phyloP scores from a whole-genome alignment of 306 rosid species.

The Fragaria nilgerrensis region DNA sequence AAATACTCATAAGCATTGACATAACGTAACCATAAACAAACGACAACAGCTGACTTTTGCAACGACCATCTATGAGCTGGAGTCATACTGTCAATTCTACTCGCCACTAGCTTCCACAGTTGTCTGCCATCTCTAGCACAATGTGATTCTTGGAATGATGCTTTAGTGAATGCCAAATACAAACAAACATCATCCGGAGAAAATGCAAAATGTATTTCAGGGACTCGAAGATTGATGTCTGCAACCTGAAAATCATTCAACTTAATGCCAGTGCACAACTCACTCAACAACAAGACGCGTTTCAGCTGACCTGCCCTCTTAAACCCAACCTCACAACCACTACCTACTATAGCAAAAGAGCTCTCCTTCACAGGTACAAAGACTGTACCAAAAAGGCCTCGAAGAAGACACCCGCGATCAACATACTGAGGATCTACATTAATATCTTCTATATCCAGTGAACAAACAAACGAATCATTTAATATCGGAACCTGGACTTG shows the following conservation, averaged over 20 bases:
- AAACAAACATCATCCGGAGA: conserved; percentile 59
- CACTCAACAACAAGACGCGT: conserved; percentile 40
- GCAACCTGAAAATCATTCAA: conserved; percentile 54
- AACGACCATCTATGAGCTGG: conserved; percentile 47
- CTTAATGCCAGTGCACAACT: conserved; percentile 40
- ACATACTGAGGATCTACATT: conserved; percentile 47
- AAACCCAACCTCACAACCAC: conserved; percentile 53
- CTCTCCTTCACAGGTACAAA: conserved; percentile 47
- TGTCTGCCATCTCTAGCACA: conserved; percentile 67
- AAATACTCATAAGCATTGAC: conserved; percentile 63
- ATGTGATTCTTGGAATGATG: conserved; percentile 41
- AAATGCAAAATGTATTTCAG: conserved; percentile 48
- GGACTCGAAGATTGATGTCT: conserved; percentile 52
- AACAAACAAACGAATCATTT: conserved; percentile 40
- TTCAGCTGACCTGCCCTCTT: conserved; percentile 32
- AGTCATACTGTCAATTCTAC: conserved; percentile 45
- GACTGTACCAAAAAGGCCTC: conserved; percentile 48
- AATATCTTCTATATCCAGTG: conserved; percentile 53
- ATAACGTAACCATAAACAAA: conserved; percentile 74
- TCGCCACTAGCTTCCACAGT: conserved; percentile 82
- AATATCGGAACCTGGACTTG: conserved; percentile 55
- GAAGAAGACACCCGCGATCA: conserved; percentile 46
- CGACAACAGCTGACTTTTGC: conserved; percentile 46
- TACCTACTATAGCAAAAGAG: conserved; percentile 41
- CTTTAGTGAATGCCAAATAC: conserved; percentile 41